Conservation (phyloP, 1,284 basidiomycete species). For the Fomes fomentarius region DNA sequence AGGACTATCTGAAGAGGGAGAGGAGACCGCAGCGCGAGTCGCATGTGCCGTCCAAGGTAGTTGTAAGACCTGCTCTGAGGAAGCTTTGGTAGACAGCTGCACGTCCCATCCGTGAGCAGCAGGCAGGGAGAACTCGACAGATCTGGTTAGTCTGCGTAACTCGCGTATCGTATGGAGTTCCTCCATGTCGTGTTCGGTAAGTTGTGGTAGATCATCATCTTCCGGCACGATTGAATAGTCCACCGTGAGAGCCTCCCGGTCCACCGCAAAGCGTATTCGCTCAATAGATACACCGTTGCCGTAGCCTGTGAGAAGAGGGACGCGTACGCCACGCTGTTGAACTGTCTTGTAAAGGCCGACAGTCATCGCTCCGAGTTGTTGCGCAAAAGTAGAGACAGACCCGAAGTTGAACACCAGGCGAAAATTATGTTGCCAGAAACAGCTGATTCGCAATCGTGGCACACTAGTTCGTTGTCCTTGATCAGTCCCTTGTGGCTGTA, state of each 20-base stretch:
- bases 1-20: slow-evolving; percentile 38
- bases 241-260: slow-evolving; percentile 81
- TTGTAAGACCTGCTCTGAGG: slow-evolving; percentile 69
- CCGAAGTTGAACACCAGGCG: slow-evolving; percentile 85
- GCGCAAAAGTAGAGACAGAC: slow-evolving; percentile 55
- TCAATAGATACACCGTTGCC: slow-evolving; percentile 85
- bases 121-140: slow-evolving; percentile 82
- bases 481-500: slow-evolving; percentile 47
- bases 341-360: slow-evolving; percentile 81
- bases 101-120: slow-evolving; percentile 90
- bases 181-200: slow-evolving; percentile 50
- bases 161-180: slow-evolving; percentile 68
- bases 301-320: slow-evolving; percentile 80
- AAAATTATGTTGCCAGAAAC: slow-evolving; percentile 97
- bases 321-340: slow-evolving; percentile 69
- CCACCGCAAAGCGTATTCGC: slow-evolving; percentile 76
- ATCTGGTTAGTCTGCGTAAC: slow-evolving; percentile 67
- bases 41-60: slow-evolving; percentile 80
- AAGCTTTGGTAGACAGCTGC: slow-evolving; percentile 71
- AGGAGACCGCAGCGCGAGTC: slow-evolving; percentile 47
- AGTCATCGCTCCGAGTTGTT: slow-evolving; percentile 83
- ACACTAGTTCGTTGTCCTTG: slow-evolving; percentile 38
- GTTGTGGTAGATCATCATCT: slow-evolving; percentile 55
- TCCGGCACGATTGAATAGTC: slow-evolving; percentile 87
- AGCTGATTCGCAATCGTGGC: slow-evolving; percentile 72